These are phyloP conservation scores for Wallacemonas sp. DNA, from an alignment of 208 protist species.

Conservation along the genomic window DNA sequence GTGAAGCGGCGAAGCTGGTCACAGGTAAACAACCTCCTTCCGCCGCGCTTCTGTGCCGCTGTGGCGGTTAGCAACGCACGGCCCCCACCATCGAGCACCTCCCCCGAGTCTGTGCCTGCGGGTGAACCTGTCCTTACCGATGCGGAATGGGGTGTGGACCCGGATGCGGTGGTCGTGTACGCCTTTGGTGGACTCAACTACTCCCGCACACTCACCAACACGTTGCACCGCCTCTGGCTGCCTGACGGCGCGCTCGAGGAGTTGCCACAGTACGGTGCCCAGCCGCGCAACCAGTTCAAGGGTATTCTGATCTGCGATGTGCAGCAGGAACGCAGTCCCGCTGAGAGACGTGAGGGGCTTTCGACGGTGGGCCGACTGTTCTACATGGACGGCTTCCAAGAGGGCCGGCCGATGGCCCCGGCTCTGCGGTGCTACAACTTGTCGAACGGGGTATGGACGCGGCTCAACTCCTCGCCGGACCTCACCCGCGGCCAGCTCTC, in stretches of 20 bases:
- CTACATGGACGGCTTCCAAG: constrained; percentile 53
- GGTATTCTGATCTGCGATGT: constrained; percentile 43
- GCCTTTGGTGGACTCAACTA: constrained; percentile 50
- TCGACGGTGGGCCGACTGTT: constrained; percentile 29
- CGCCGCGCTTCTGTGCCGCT: constrained; percentile 42
- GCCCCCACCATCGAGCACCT: not conserved
- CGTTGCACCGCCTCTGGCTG: constrained; percentile 38
- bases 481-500: constrained; percentile 44
- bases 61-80: constrained; percentile 32
- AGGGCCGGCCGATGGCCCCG: constrained; percentile 36
- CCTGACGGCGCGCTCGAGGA: constrained; percentile 31
- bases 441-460: constrained; percentile 34
- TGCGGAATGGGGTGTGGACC: not conserved
- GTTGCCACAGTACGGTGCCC: constrained; percentile 43
- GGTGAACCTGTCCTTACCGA: not conserved
- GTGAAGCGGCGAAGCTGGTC: constrained; percentile 26
- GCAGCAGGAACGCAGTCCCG: constrained; percentile 25
- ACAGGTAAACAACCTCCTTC: constrained; percentile 31
- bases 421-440: constrained; percentile 43
- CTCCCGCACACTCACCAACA: constrained; percentile 29
- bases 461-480: constrained; percentile 38
- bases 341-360: constrained; percentile 14
- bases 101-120: not conserved
- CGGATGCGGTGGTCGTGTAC: constrained; percentile 25
- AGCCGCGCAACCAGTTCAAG: constrained; percentile 50